Base-by-base conservation (phyloP, 2,329 filamentous ascomycete species). In the Stachybotrys echinatus region DNA sequence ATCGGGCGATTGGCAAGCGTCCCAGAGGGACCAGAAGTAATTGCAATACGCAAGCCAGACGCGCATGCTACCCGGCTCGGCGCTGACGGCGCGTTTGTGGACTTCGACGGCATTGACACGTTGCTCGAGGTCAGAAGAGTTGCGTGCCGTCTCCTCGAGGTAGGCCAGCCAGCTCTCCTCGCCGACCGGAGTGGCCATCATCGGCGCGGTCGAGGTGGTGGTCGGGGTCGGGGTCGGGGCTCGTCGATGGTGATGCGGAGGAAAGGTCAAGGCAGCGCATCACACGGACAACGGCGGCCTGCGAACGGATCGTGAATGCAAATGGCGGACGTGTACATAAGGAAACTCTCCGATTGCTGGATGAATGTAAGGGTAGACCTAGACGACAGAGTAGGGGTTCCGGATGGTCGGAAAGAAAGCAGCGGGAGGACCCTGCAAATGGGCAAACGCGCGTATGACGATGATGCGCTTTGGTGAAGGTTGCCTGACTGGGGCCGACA, bases 41-140 rank as follows among this genome's bases (percentile, higher is more conserved):
- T 91, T 84, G 66, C 85, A 89, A 63, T 92, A 92, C 23, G 83
- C 78, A 52, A 84, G 77, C 89, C 89, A 94, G 39, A 92, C 72
- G 54, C 80, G 83, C 52, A 87, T 74, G 59, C 88, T 92, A 57
- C 79, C 84, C 12, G 87, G 85, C 67, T 92, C 88, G 48, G 88
- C 84, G 51, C 73, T 70, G 20, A 86, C 80, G 50, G 88, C 88
- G 57, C 78, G 79, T 58, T 86, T 83, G 69, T 84, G 90, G 42
- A 87, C 70, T 65, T 92, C 88, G 61, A 91, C 77, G 45, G 89
- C 75, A 53, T 78, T 76, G 63, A 89, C 78, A 57, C 86, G 83
- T 59, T 82, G 79, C 53, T 90, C 86, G 49, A 88, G 67, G 63
- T 85, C 71, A 62, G 73, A 64, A 62, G 85, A 73, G 70, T 74